Conservation (phyloP, 371 early-diverging fungal genomes). For the Dichotomocladium elegans region DNA sequence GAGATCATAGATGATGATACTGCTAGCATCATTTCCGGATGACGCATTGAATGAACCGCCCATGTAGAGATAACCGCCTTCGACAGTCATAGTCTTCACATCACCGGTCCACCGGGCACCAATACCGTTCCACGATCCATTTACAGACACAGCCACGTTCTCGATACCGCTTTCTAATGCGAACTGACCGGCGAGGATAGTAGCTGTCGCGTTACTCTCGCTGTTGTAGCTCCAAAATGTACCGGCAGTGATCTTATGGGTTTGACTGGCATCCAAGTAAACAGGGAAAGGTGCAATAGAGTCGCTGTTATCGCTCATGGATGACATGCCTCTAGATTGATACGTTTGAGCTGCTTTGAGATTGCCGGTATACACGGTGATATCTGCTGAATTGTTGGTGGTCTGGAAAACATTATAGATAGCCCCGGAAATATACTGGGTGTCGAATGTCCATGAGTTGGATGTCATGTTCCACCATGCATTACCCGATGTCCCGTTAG, state of each 20-base stretch:
- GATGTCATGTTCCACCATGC: slow-evolving; percentile 25
- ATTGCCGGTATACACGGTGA: slow-evolving; percentile 22
- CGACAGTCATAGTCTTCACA: slow-evolving; percentile 25
- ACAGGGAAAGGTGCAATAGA: slow-evolving; percentile 25
- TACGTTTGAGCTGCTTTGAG: slow-evolving; percentile 31
- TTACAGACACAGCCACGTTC: slow-evolving; percentile 41
- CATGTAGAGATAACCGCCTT: slow-evolving; percentile 41
- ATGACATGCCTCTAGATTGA: slow-evolving; percentile 32
- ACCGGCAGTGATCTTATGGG: slow-evolving; percentile 22
- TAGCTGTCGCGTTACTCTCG: slow-evolving; percentile 15
- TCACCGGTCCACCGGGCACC: slow-evolving; percentile 36
- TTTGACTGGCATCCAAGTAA: slow-evolving; percentile 18
- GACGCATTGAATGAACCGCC: slow-evolving; percentile 41
- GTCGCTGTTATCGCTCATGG: slow-evolving; percentile 10
- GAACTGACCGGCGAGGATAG: slow-evolving; percentile 44
- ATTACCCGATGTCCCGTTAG: slow-evolving; percentile 17
- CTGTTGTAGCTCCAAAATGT: slow-evolving; percentile 23
- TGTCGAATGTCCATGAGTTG: slow-evolving; percentile 12
- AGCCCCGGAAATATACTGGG: slow-evolving; percentile 25
- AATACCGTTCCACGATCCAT: slow-evolving; percentile 38
- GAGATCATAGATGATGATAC: slow-evolving; percentile 39
- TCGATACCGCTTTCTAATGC: slow-evolving; percentile 16
- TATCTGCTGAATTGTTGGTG: slow-evolving; percentile 10
- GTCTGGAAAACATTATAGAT: slow-evolving; percentile 8
- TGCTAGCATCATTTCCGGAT: slow-evolving; percentile 2